A percentile compares a stretch with the other conserved stretches of the same genome.
These are phyloP conservation scores for Podaxis sp. DNA, from an alignment of 768 basidiomycete species.

Conservation along the genomic window DNA sequence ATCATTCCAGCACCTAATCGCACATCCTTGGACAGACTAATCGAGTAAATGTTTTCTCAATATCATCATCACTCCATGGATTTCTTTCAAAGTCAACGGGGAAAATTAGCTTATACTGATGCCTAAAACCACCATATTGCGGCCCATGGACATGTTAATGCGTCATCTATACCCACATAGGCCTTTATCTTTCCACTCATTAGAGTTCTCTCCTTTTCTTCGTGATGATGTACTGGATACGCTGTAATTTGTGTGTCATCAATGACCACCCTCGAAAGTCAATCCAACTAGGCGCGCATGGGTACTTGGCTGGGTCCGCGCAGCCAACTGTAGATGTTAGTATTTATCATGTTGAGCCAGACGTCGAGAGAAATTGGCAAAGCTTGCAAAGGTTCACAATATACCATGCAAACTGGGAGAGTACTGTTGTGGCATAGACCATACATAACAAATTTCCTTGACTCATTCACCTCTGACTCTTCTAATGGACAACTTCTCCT, in stretches of 20 bases:
- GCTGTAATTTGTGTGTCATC: neutral
- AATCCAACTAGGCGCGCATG: too few species aligned
- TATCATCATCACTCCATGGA: neutral
- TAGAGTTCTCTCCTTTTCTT: neutral
- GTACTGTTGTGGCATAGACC: too few species aligned
- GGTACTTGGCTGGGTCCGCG: too few species aligned
- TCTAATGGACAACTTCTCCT: too few species aligned
- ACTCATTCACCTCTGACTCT: too few species aligned
- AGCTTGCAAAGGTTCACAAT: too few species aligned
- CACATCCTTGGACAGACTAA: neutral
- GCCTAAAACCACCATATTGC: neutral
- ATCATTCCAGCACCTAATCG: neutral
- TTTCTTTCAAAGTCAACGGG: too few species aligned
- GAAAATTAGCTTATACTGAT: neutral
- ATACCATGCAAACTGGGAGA: too few species aligned
- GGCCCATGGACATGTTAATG: neutral
- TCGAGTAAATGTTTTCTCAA: conserved; percentile 7
- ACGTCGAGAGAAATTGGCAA: too few species aligned
- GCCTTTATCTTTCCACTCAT: neutral
- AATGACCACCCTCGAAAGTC: neutral
- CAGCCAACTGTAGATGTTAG: too few species aligned
- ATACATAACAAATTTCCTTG: too few species aligned
- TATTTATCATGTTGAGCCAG: too few species aligned
- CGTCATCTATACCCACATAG: neutral
- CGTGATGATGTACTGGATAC: neutral